Percentiles rank a stretch among this genome's conserved stretches.
These are phyloP conservation scores for Kodamaea kaohsiungensis DNA, from an alignment of 805 yeast genomes.

Conservation along the genomic window DNA sequence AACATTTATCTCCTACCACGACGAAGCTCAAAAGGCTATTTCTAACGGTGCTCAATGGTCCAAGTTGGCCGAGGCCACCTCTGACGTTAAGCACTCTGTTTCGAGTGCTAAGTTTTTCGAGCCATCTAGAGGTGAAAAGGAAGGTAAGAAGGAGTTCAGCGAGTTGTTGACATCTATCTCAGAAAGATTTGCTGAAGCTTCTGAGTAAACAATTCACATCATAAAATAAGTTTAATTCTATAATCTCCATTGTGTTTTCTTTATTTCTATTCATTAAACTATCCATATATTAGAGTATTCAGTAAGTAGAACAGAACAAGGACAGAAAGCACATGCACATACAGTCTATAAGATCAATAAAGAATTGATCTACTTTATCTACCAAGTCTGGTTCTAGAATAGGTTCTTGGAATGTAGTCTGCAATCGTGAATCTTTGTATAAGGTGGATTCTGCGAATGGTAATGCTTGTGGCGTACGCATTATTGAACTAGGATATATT, in stretches of 20 bases:
- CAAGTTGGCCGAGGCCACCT: slow-evolving; percentile 83
- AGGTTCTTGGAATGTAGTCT: not conserved
- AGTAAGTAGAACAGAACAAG: not conserved
- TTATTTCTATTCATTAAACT: slow-evolving; percentile 9
- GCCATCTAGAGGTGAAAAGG: slow-evolving; percentile 88
- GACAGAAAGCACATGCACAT: slow-evolving; percentile 1
- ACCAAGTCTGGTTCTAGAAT: not conserved
- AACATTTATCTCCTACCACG: slow-evolving; percentile 85
- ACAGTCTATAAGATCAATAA: slow-evolving; percentile 1
- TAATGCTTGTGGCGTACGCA: slow-evolving; percentile 24
- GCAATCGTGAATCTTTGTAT: not conserved
- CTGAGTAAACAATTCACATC: slow-evolving; percentile 57
- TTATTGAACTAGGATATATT: not conserved
- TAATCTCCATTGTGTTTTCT: slow-evolving; percentile 12
- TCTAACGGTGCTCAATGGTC: slow-evolving; percentile 94
- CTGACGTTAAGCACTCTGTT: slow-evolving; percentile 90
- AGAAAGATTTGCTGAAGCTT: slow-evolving; percentile 93
- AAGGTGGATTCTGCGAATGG: slow-evolving; percentile 22
- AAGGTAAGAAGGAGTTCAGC: slow-evolving; percentile 73
- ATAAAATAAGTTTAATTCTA: slow-evolving; percentile 12
- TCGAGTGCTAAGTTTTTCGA: slow-evolving; percentile 95
- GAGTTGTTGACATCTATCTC: slow-evolving; percentile 71
- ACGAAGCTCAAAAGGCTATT: slow-evolving; percentile 97
- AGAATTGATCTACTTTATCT: slow-evolving; percentile 6
- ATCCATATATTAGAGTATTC: not conserved